Percentiles rank a stretch among this genome's conserved stretches.
Evolutionary conservation across 768 basidiomycete species (phyloP).

Genomic region (Amanita fuliginea): DNA sequence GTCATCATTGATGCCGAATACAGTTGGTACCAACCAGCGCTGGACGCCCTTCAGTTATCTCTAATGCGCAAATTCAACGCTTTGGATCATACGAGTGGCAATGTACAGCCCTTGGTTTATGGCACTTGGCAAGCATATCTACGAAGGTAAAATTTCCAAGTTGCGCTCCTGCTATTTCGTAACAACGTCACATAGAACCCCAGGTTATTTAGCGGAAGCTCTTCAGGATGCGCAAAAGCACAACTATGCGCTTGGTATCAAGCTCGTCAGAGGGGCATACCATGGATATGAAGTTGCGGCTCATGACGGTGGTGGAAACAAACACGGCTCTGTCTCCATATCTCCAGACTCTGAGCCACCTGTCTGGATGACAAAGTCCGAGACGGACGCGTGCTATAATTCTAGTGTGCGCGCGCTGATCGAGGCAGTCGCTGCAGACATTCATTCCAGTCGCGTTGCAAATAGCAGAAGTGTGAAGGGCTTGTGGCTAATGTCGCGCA

Average conservation of each 20-base stretch:
- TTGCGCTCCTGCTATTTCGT: neutral
- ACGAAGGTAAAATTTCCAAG: constrained; percentile 36
- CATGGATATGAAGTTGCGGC: constrained; percentile 64
- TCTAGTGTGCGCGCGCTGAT: constrained; percentile 48
- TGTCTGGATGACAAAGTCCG: constrained; percentile 56
- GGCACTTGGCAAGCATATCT: constrained; percentile 89
- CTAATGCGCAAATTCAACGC: constrained; percentile 74
- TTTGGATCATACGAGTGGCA: constrained; percentile 10
- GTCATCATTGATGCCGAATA: constrained; percentile 77
- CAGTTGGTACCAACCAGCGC: constrained; percentile 69
- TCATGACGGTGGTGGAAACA: constrained; percentile 18
- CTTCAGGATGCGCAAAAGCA: constrained; percentile 53
- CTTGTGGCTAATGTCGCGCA: neutral
- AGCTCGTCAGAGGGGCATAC: constrained; percentile 91
- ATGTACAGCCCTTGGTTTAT: constrained; percentile 58
- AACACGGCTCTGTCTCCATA: constrained; percentile 29
- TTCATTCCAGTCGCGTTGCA: neutral
- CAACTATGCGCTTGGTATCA: constrained; percentile 74
- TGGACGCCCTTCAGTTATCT: constrained; percentile 69
- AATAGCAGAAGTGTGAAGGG: neutral
- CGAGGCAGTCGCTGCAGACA: constrained; percentile 39
- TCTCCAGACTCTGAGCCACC: constrained; percentile 51
- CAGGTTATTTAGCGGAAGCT: constrained; percentile 52
- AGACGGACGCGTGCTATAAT: constrained; percentile 71
- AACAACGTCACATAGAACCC: constrained; percentile 35